Percentiles rank a stretch among this genome's conserved stretches.
Evolutionary conservation across 331 rosid genomes (phyloP).

Genomic region (Stylosanthes scabra): DNA sequence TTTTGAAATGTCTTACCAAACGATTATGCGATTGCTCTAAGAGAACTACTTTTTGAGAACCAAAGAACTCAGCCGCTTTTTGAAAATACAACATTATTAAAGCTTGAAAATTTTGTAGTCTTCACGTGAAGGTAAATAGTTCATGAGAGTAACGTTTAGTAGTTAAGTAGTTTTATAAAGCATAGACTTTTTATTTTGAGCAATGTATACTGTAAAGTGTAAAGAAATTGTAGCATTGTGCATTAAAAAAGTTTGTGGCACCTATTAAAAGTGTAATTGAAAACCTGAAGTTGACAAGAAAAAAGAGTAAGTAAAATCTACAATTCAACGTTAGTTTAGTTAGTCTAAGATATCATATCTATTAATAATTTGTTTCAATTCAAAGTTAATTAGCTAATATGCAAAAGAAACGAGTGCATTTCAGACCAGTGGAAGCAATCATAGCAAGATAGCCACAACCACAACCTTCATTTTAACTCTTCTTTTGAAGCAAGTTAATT

Average conservation of each 20-base stretch:
- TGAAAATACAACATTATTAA: no score
- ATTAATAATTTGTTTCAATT: neutral
- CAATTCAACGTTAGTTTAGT: constrained; percentile 3
- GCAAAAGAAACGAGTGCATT: constrained; percentile 68
- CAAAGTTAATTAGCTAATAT: neutral
- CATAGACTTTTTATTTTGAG: neutral
- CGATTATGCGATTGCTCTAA: no score
- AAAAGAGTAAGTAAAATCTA: neutral
- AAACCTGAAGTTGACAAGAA: constrained; percentile 27
- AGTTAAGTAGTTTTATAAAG: neutral
- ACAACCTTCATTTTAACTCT: neutral
- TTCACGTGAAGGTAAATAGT: neutral
- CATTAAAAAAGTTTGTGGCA: neutral
- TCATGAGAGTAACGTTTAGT: constrained; percentile 3
- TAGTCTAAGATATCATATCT: constrained; percentile 1
- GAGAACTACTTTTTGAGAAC: no score
- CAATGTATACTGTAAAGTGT: neutral
- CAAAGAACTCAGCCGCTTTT: no score
- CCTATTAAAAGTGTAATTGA: neutral
- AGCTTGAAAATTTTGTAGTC: neutral
- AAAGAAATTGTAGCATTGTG: neutral
- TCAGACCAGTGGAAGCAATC: constrained; percentile 47
- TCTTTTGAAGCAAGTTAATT: constrained; percentile 33
- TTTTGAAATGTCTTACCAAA: no score
- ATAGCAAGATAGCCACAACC: constrained; percentile 6